Conservation (phyloP, 1,139 yeast genomes). For the Suhomyces anneliseae region DNA sequence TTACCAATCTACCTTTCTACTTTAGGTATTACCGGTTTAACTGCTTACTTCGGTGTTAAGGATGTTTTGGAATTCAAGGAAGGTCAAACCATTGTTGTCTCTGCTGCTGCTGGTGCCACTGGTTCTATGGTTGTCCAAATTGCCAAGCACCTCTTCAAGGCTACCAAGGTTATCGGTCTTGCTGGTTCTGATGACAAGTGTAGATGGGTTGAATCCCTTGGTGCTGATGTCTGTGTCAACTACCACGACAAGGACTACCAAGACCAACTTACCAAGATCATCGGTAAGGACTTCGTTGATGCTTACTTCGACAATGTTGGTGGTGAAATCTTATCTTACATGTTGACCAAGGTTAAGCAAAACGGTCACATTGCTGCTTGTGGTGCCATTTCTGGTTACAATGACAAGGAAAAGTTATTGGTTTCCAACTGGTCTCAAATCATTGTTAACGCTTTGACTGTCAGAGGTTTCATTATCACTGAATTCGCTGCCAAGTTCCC, state of each 20-base stretch:
- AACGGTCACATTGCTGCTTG: slow-evolving; percentile 28
- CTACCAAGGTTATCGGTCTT: slow-evolving; percentile 59
- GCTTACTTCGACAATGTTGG: slow-evolving; percentile 27
- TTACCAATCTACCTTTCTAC: slow-evolving; percentile 30
- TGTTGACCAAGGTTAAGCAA: slow-evolving; percentile 19
- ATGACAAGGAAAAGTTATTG: slow-evolving; percentile 30
- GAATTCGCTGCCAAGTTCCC: slow-evolving; percentile 36
- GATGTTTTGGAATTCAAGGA: slow-evolving; percentile 45
- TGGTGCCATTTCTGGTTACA: slow-evolving; percentile 33
- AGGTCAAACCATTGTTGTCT: slow-evolving; percentile 44
- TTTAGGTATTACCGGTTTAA: slow-evolving; percentile 57
- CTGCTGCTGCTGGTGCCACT: slow-evolving; percentile 74
- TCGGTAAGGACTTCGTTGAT: slow-evolving; percentile 36
- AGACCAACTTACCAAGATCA: slow-evolving; percentile 41
- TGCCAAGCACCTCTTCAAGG: slow-evolving; percentile 54
- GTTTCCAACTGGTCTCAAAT: slow-evolving; percentile 44
- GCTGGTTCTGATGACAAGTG: slow-evolving; percentile 63
- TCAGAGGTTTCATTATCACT: slow-evolving; percentile 49
- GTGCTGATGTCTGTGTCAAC: slow-evolving; percentile 55
- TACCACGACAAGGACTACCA: slow-evolving; percentile 50
- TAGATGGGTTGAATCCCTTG: slow-evolving; percentile 54
- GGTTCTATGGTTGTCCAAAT: slow-evolving; percentile 64
- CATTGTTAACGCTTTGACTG: slow-evolving; percentile 46
- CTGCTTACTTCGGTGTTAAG: slow-evolving; percentile 60
- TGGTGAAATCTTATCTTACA: slow-evolving; percentile 20